Conservation (phyloP, 768 basidiomycete species). For the Kwoniella bestiolae region DNA sequence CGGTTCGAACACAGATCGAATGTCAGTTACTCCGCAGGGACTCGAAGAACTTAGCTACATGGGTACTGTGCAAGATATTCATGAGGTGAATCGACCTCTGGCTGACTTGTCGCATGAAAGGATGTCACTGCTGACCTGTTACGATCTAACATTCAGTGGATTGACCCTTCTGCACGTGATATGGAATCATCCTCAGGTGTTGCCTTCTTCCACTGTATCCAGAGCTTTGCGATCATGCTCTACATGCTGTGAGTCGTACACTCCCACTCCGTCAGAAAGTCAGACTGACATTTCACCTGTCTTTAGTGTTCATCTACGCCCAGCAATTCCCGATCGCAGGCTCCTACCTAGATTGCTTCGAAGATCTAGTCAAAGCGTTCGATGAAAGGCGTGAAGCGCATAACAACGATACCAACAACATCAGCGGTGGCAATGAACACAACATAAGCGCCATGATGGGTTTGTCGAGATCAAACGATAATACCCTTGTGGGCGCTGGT, state of each 20-base stretch:
- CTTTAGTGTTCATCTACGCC: constrained; percentile 4
- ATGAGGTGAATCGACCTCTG: background rate
- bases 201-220: background rate
- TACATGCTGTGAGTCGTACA: constrained; percentile 9
- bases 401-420: background rate
- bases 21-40: background rate
- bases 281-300: background rate
- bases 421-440: background rate
- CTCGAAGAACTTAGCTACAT: constrained; percentile 8
- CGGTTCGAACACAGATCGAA: background rate
- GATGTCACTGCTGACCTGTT: background rate
- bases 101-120: background rate
- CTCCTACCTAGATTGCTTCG: constrained; percentile 4
- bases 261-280: too few species aligned
- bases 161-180: constrained; percentile 5
- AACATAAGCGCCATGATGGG: background rate
- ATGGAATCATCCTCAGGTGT: background rate
- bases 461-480: background rate
- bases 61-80: constrained; percentile 11
- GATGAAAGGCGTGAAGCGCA: constrained; percentile 1
- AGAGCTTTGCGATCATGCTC: constrained; percentile 1
- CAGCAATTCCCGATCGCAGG: constrained; percentile 9
- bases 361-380: constrained; percentile 5
- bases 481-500: too few species aligned
- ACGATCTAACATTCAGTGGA: background rate